These are phyloP conservation scores for Globisporangium polare DNA, from an alignment of 352 stramenopile species.

Conservation along the genomic window DNA sequence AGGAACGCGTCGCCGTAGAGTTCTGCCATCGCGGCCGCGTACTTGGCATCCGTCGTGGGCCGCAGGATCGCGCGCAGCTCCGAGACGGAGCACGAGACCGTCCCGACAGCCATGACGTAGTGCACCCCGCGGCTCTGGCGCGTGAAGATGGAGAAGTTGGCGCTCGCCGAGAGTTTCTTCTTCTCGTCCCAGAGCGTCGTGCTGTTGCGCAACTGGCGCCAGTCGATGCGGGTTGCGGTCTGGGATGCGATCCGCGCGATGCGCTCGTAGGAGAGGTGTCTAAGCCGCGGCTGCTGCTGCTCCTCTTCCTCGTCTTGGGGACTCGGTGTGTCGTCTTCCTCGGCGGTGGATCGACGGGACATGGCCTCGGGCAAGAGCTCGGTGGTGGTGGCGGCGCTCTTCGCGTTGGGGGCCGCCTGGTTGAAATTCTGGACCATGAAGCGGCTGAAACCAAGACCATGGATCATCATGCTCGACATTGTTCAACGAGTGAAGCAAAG, in stretches of 20 bases:
- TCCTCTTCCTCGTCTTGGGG: background rate
- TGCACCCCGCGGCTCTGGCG: slow-evolving; percentile 19
- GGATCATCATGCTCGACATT: slow-evolving; percentile 11
- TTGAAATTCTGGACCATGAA: slow-evolving; percentile 14
- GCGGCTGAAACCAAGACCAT: slow-evolving; percentile 12
- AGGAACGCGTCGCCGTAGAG: slow-evolving; percentile 19
- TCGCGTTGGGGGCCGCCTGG: background rate
- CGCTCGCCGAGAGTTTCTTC: slow-evolving; percentile 11
- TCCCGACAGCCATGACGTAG: slow-evolving; percentile 17
- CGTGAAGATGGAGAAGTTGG: slow-evolving; percentile 16
- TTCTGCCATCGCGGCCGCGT: slow-evolving; percentile 12
- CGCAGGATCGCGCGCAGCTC: slow-evolving; percentile 17
- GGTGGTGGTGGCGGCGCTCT: too few species aligned
- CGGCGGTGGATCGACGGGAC: slow-evolving; percentile 14
- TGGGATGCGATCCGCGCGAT: slow-evolving; percentile 10
- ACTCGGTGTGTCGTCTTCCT: slow-evolving; percentile 2
- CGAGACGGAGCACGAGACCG: slow-evolving; percentile 15
- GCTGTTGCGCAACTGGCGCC: slow-evolving; percentile 18
- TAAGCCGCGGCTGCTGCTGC: background rate
- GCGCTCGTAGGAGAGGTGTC: slow-evolving; percentile 15
- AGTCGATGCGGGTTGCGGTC: slow-evolving; percentile 13
- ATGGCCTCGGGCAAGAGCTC: slow-evolving; percentile 4
- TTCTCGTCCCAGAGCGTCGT: slow-evolving; percentile 18
- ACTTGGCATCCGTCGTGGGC: slow-evolving; percentile 8
- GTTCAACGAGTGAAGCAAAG: background rate